Evolutionary conservation across 306 rosid genomes (phyloP).

Genomic region (Acacia acuminata): DNA sequence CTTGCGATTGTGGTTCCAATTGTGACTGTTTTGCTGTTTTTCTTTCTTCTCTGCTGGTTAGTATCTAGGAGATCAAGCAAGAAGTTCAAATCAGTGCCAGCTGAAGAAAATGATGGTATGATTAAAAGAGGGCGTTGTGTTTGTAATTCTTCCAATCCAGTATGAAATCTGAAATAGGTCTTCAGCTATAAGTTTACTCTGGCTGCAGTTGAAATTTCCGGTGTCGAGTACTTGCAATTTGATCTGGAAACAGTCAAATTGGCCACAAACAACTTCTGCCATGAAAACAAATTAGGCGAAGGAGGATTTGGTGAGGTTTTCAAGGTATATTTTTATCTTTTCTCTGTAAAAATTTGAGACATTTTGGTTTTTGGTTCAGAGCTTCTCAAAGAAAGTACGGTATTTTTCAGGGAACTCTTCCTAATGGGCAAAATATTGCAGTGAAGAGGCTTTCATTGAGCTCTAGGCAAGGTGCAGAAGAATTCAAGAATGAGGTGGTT

Average conservation of each 20-base stretch:
- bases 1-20: constrained; percentile 33
- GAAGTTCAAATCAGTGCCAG: neutral
- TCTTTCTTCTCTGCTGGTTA: constrained; percentile 13
- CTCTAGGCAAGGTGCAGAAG: constrained; percentile 38
- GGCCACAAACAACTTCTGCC: constrained; percentile 48
- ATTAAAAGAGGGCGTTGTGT: neutral
- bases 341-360: neutral
- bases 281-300: constrained; percentile 45
- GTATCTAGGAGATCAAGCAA: constrained; percentile 7
- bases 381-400: neutral
- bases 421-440: constrained; percentile 37
- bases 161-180: neutral
- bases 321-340: constrained; percentile 39
- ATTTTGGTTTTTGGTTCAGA: neutral
- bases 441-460: constrained; percentile 47
- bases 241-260: constrained; percentile 31
- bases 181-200: neutral
- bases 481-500: constrained; percentile 44
- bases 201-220: constrained; percentile 30
- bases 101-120: constrained; percentile 29
- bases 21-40: constrained; percentile 7
- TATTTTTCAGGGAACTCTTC: constrained; percentile 40
- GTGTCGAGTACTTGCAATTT: constrained; percentile 43
- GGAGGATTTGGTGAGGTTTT: constrained; percentile 64
- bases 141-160: neutral